Evolutionary conservation across 1,284 basidiomycete genomes (phyloP).

Genomic region (Malassezia dermatis): DNA sequence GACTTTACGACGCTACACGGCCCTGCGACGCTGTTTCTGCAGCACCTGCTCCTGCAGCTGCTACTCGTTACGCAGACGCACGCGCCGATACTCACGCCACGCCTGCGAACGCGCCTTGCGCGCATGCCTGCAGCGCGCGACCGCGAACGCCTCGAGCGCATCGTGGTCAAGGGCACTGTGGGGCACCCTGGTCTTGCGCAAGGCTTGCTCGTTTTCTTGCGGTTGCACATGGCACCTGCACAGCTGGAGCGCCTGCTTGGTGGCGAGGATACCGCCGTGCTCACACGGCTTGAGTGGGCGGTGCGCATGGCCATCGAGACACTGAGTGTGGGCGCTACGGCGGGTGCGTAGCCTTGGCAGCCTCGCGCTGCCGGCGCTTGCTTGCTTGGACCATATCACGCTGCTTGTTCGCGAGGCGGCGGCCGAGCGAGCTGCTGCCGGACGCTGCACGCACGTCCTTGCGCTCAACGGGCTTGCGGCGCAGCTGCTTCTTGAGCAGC

Average conservation of each 20-base stretch:
- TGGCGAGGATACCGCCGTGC: background rate
- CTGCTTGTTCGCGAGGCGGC: slow-evolving; percentile 24
- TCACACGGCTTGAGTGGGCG: slow-evolving; percentile 14
- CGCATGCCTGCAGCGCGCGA: background rate
- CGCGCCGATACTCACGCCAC: slow-evolving; percentile 6
- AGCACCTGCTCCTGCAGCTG: slow-evolving; percentile 26
- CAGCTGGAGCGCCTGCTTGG: slow-evolving; percentile 16
- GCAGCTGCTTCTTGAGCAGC: slow-evolving; percentile 72
- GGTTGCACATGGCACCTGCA: slow-evolving; percentile 10
- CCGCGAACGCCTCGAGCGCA: slow-evolving; percentile 12
- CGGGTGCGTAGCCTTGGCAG: background rate
- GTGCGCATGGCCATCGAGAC: slow-evolving; percentile 8
- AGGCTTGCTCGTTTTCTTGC: slow-evolving; percentile 34
- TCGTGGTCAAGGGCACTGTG: slow-evolving; percentile 23
- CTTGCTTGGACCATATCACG: slow-evolving; percentile 37
- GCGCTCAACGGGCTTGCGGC: slow-evolving; percentile 63
- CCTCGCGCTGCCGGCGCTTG: slow-evolving; percentile 25
- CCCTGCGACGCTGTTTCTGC: slow-evolving; percentile 23
- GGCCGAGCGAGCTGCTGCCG: slow-evolving; percentile 26
- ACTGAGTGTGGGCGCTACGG: slow-evolving; percentile 15
- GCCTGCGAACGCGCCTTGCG: background rate
- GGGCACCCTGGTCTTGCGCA: slow-evolving; percentile 26
- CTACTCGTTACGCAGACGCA: slow-evolving; percentile 26
- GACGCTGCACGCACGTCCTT: slow-evolving; percentile 33
- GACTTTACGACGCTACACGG: slow-evolving; percentile 30